Base-by-base conservation (phyloP, 768 basidiomycete genomes). In the Trametopsis cervina region DNA sequence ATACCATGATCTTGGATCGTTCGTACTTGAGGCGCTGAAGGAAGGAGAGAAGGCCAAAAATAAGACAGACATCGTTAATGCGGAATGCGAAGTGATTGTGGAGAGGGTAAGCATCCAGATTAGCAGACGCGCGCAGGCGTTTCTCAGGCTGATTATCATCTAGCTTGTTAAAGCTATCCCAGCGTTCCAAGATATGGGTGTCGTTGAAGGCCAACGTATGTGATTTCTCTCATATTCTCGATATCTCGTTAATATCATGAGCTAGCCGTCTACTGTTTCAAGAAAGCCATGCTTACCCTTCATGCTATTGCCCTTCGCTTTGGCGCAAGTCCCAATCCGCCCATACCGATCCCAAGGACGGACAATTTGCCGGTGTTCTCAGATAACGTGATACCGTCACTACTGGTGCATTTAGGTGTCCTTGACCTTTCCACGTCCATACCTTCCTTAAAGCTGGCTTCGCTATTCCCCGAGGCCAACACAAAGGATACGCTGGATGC, bases 211-310 rank as follows among this genome's bases (percentile, higher is more conserved):
- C 25, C 70, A 75, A 63, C 75, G 88, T 88, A 58, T 53, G 78
- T 68, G 5, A 37, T 26, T 24, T 33, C 33, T 38, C 25, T 25
- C 52, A 44, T 33, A 40, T 23, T 27, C 52, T 47, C 39, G 42
- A 25, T 26, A n/a, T 24, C 27, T 42, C 24, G 7, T 1, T n/a
- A 13, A 15, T 35, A 46, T 38, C 45, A 43, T 21, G 5, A 7
- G 18, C n/a, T 55, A 90, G 88, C 78, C n/a, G 72, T 91, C 20
- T 93, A 89, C 66, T 80, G 88, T 60, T 89, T 91, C 75, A 92
- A 91, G 66, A 95, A 93, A 60, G 89, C 86, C 2, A 69, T 95
- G 25, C 89, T 90, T 64, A 75, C 93, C 44, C 69, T 91, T 44
- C 79, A 88, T 53, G 81, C 80, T 21, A 66, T 93, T 43, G 66